These are phyloP conservation scores for Boletellus sp. DNA, from an alignment of 768 basidiomycete species.

Conservation along the genomic window DNA sequence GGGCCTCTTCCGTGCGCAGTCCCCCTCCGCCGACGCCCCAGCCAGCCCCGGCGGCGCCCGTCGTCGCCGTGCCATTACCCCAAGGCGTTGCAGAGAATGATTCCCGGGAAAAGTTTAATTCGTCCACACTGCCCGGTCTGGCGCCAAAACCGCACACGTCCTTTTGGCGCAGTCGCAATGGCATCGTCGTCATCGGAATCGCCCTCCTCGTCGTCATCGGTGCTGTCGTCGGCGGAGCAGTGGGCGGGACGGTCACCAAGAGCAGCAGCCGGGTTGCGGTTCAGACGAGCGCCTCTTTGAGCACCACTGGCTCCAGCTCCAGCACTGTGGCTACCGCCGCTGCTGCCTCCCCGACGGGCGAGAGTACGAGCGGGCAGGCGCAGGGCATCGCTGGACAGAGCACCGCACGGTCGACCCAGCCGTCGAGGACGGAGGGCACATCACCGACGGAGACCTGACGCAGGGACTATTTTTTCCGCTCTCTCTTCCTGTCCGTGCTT, in stretches of 20 bases:
- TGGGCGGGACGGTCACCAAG: conserved; percentile 45
- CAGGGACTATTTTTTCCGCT: too few relatives aligned
- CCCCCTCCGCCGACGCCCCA: conserved; percentile 10
- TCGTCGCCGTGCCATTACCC: conserved; percentile 8
- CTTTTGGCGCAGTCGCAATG: conserved; percentile 50
- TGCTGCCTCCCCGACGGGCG: background rate
- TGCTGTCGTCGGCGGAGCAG: conserved; percentile 55
- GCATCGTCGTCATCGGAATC: conserved; percentile 38
- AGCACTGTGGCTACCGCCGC: background rate
- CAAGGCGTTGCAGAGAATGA: conserved; percentile 7
- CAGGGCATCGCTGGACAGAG: background rate
- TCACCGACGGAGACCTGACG: too few relatives aligned
- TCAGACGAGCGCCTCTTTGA: background rate
- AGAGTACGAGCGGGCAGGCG: background rate
- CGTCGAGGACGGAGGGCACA: background rate
- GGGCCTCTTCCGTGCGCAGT: conserved; percentile 17
- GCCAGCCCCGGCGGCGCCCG: conserved; percentile 15
- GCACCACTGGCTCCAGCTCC: too few relatives aligned
- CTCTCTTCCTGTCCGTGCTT: too few relatives aligned
- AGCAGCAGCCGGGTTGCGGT: background rate
- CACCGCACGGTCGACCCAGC: too few relatives aligned
- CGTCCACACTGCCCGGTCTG: background rate
- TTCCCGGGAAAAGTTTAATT: conserved; percentile 13
- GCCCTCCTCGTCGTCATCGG: conserved; percentile 42
- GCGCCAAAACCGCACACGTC: conserved; percentile 20